Conservation (phyloP, 2,329 filamentous ascomycete genomes). For the Colletotrichum sp. region DNA sequence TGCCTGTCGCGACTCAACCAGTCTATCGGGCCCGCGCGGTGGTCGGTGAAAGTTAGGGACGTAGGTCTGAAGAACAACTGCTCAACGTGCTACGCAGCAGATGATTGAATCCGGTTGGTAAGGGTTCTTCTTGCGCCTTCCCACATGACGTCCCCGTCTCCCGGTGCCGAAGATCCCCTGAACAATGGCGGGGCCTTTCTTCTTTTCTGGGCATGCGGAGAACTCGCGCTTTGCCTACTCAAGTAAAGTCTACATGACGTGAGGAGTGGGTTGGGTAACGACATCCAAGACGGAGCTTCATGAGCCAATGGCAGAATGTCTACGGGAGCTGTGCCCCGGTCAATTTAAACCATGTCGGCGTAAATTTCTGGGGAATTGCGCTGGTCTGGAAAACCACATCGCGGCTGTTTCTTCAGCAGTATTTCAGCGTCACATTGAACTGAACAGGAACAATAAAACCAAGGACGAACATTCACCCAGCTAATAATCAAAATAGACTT, state of each 20-base stretch:
- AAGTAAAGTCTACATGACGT: constrained; percentile 1
- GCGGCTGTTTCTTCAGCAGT: neutral
- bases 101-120: neutral
- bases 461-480: neutral
- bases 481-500: neutral
- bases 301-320: neutral
- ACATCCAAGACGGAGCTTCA: constrained; percentile 2
- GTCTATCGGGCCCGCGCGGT: neutral
- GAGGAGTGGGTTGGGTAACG: constrained; percentile 13
- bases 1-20: neutral
- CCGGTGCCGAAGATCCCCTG: neutral
- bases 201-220: neutral
- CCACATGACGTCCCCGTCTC: neutral
- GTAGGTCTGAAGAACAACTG: neutral
- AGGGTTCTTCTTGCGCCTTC: neutral
- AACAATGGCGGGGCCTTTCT: neutral
- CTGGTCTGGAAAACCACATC: neutral
- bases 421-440: neutral
- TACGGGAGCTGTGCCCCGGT: neutral
- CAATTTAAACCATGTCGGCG: neutral
- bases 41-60: neutral
- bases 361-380: neutral
- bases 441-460: neutral
- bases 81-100: neutral
- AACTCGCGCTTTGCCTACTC: neutral